These are phyloP conservation scores for Tolypocladium ophioglossoides DNA, from an alignment of 2,329 filamentous ascomycete species.

Conservation along the genomic window DNA sequence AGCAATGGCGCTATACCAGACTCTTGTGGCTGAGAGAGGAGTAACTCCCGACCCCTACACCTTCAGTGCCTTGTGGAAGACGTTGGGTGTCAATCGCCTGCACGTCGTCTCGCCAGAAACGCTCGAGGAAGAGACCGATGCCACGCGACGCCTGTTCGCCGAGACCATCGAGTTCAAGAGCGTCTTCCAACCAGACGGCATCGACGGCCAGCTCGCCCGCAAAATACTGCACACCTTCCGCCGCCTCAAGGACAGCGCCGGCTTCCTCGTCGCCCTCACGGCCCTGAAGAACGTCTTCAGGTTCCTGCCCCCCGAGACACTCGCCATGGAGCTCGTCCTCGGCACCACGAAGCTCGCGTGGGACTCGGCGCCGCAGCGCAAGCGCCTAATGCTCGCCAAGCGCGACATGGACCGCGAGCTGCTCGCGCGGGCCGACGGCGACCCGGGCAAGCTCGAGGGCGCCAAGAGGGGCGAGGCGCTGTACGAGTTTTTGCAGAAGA, in stretches of 20 bases:
- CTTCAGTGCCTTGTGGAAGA: slow-evolving; percentile 57
- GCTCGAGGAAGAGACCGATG: slow-evolving; percentile 17
- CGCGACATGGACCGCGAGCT: slow-evolving; percentile 30
- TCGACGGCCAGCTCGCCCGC: slow-evolving; percentile 36
- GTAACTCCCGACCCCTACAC: slow-evolving; percentile 57
- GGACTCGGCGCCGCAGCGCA: slow-evolving; percentile 28
- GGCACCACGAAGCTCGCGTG: slow-evolving; percentile 32
- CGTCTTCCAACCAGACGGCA: slow-evolving; percentile 30
- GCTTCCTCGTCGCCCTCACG: slow-evolving; percentile 34
- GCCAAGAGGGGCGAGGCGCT: slow-evolving; percentile 27
- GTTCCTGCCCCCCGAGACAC: slow-evolving; percentile 32
- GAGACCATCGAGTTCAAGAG: slow-evolving; percentile 38
- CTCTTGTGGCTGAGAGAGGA: slow-evolving; percentile 36
- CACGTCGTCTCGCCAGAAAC: slow-evolving; percentile 20
- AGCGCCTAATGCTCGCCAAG: slow-evolving; percentile 30
- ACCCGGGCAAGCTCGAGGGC: slow-evolving; percentile 24
- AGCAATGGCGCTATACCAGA: slow-evolving; percentile 44
- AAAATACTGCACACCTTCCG: slow-evolving; percentile 41
- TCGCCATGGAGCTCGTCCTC: slow-evolving; percentile 35
- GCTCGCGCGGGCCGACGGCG: slow-evolving; percentile 14
- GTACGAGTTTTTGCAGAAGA: slow-evolving; percentile 30
- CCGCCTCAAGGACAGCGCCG: slow-evolving; percentile 30
- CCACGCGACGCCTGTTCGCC: slow-evolving; percentile 32
- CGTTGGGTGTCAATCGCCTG: slow-evolving; percentile 39
- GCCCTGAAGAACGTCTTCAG: slow-evolving; percentile 31